Evolutionary conservation across 1,284 basidiomycete genomes (phyloP).

Genomic region (Kwoniella shivajii): DNA sequence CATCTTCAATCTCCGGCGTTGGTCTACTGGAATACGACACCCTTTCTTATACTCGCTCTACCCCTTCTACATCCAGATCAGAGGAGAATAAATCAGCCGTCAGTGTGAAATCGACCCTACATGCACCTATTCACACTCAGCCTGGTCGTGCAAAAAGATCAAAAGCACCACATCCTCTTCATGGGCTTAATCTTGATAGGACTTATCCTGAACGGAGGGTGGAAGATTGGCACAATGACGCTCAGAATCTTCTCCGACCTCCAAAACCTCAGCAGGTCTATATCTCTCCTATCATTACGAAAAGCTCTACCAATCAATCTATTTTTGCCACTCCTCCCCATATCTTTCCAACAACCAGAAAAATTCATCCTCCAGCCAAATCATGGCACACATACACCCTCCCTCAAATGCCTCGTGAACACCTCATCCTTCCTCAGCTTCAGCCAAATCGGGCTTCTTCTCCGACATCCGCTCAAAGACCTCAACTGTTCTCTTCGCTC

Average conservation of each 20-base stretch:
- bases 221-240: slow-evolving; percentile 18
- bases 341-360: not conserved
- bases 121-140: not conserved
- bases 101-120: not conserved
- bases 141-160: not conserved
- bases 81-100: not conserved
- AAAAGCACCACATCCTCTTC: slow-evolving; percentile 10
- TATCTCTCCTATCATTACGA: not conserved
- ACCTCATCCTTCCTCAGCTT: not conserved
- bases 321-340: not conserved
- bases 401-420: slow-evolving; percentile 6
- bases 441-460: not conserved
- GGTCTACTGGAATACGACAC: slow-evolving; percentile 10
- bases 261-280: not conserved
- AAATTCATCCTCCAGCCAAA: not conserved
- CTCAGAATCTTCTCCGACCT: slow-evolving; percentile 17
- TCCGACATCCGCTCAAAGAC: not conserved
- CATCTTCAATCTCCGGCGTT: not conserved
- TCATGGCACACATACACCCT: slow-evolving; percentile 3
- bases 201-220: slow-evolving; percentile 14
- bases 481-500: not conserved
- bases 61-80: not conserved
- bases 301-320: not conserved
- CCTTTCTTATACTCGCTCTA: slow-evolving; percentile 4
- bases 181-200: slow-evolving; percentile 14